Evolutionary conservation across 805 yeast genomes (phyloP).

Genomic region (Hanseniaspora osmophila): DNA sequence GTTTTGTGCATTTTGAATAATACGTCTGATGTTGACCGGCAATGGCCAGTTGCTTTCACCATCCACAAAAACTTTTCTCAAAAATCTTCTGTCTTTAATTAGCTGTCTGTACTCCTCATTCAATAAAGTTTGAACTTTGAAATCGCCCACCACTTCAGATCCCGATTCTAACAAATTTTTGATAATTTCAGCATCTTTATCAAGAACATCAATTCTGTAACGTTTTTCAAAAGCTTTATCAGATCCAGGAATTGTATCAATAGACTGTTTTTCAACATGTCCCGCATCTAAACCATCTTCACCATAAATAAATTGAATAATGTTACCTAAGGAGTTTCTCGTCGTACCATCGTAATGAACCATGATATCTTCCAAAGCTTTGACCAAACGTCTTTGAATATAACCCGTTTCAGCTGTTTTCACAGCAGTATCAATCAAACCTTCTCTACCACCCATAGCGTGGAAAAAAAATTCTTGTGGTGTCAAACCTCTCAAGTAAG

Average conservation of each 20-base stretch:
- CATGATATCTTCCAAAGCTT: conserved; percentile 93
- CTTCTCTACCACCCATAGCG: conserved; percentile 99
- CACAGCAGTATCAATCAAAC: conserved; percentile 97
- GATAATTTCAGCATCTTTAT: conserved; percentile 43
- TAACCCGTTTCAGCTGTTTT: conserved; percentile 98
- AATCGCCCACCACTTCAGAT: conserved; percentile 78
- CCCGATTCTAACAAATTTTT: conserved; percentile 78
- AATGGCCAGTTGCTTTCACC: conserved; percentile 97
- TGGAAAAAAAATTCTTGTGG: conserved; percentile 99
- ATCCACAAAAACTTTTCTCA: conserved; percentile 75
- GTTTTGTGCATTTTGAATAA: conserved; percentile 92
- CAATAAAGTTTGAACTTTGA: conserved; percentile 61
- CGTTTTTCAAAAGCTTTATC: conserved; percentile 69
- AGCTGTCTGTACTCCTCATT: conserved; percentile 80
- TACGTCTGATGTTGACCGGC: conserved; percentile 93
- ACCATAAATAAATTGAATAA: conserved; percentile 92
- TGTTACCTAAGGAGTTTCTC: conserved; percentile 91
- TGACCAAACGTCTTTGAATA: conserved; percentile 93
- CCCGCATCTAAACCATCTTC: conserved; percentile 99
- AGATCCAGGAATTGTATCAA: conserved; percentile 91
- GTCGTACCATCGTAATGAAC: conserved; percentile 97
- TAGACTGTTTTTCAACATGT: conserved; percentile 89
- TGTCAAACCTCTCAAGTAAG: conserved; percentile 90
- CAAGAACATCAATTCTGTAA: conserved; percentile 78
- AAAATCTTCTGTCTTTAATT: conserved; percentile 56